A percentile compares a stretch with the other conserved stretches of the same genome.
Conservation (phyloP, 1,284 basidiomycete species). For the Sphagnurus paluster region DNA sequence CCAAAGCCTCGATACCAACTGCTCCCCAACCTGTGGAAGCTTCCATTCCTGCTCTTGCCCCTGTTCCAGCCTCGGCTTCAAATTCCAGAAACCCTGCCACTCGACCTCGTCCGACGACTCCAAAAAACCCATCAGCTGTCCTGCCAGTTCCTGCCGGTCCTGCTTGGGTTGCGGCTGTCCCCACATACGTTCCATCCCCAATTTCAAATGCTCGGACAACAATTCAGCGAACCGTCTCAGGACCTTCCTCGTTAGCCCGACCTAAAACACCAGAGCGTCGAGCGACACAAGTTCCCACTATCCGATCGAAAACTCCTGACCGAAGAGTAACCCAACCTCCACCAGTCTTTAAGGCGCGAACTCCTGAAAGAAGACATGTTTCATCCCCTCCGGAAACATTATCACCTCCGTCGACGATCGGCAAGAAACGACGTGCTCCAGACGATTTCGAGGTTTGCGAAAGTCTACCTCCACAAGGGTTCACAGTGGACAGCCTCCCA, state of each 20-base stretch:
- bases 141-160: conserved; percentile 13
- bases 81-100: conserved; percentile 17
- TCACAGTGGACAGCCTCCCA: conserved; percentile 53
- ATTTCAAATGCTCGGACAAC: conserved; percentile 5
- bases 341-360: conserved; percentile 50
- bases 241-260: no score
- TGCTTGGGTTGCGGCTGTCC: not conserved
- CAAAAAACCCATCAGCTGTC: conserved; percentile 3
- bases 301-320: conserved; percentile 58
- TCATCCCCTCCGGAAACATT: conserved; percentile 25
- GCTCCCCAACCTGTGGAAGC: conserved; percentile 1
- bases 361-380: conserved; percentile 38
- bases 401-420: conserved; percentile 36
- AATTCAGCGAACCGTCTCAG: no score
- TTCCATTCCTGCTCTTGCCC: conserved; percentile 9
- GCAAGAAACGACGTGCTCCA: conserved; percentile 70
- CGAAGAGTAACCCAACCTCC: conserved; percentile 30
- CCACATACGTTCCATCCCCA: conserved; percentile 8
- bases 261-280: conserved; percentile 29
- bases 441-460: conserved; percentile 67
- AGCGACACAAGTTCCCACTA: conserved; percentile 41
- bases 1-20: conserved; percentile 40
- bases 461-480: conserved; percentile 57
- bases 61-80: conserved; percentile 21
- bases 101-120: conserved; percentile 7